Evolutionary conservation across 768 basidiomycete genomes (phyloP).

Genomic region (Termitomyces sp.): DNA sequence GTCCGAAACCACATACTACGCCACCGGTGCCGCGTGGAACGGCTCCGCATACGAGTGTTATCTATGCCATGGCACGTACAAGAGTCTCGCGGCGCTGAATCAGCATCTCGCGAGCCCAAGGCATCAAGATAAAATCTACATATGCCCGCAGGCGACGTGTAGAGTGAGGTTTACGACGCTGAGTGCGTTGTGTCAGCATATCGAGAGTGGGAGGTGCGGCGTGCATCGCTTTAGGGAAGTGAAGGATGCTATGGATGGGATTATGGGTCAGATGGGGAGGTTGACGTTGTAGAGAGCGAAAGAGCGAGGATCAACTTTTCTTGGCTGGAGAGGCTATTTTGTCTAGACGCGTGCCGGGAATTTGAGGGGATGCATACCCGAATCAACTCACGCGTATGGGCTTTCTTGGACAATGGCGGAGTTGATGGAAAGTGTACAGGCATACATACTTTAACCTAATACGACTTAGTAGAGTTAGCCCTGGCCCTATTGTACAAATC

Average conservation of each 20-base stretch:
- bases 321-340: background rate
- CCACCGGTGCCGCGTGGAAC: constrained; percentile 36
- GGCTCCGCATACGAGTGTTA: constrained; percentile 54
- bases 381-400: no score
- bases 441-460: background rate
- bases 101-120: constrained; percentile 58
- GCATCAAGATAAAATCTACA: constrained; percentile 47
- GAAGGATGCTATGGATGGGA: constrained; percentile 28
- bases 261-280: constrained; percentile 22
- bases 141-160: constrained; percentile 48
- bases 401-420: background rate
- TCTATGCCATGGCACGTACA: constrained; percentile 44
- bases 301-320: no score
- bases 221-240: constrained; percentile 42
- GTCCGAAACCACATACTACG: constrained; percentile 18
- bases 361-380: background rate
- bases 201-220: constrained; percentile 59
- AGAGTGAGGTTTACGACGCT: constrained; percentile 37
- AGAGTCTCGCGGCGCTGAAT: constrained; percentile 41
- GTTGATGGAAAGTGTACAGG: background rate
- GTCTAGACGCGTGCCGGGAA: background rate
- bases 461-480: background rate
- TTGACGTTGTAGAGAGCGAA: constrained; percentile 11
- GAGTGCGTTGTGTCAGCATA: constrained; percentile 57
- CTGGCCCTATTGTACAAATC: background rate